phyloP scores from a whole-genome alignment of 1,139 yeast genomes.

The Pneumocystis sp. region DNA sequence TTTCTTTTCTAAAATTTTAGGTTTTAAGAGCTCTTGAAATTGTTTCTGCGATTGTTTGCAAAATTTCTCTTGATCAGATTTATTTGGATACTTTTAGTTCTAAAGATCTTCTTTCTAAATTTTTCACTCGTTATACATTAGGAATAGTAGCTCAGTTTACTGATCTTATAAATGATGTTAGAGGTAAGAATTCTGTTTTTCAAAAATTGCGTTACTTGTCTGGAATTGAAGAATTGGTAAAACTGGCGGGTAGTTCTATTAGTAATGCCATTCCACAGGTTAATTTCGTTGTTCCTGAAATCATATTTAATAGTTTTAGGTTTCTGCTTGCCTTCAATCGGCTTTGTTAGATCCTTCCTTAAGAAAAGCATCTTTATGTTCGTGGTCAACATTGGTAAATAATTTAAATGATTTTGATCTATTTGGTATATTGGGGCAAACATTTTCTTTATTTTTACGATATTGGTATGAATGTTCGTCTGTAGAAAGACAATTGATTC shows the following conservation, averaged over 20 bases:
- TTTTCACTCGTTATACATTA: slow-evolving; percentile 45
- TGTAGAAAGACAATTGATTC: slow-evolving; percentile 35
- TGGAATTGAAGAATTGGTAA: slow-evolving; percentile 57
- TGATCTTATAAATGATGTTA: slow-evolving; percentile 58
- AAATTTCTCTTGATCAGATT: not conserved
- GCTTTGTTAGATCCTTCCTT: slow-evolving; percentile 52
- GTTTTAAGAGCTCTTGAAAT: slow-evolving; percentile 1
- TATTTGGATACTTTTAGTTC: not conserved
- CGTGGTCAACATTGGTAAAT: slow-evolving; percentile 48
- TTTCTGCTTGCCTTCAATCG: slow-evolving; percentile 73
- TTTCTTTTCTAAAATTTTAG: slow-evolving; percentile 15
- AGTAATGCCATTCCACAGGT: slow-evolving; percentile 62
- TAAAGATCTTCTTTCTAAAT: slow-evolving; percentile 10
- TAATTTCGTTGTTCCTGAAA: not conserved
- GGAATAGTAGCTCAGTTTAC: slow-evolving; percentile 72
- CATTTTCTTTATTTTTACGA: slow-evolving; percentile 47
- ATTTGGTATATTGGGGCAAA: slow-evolving; percentile 38
- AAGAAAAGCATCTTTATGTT: slow-evolving; percentile 46
- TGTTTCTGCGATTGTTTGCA: slow-evolving; percentile 1
- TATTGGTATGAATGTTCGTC: slow-evolving; percentile 41
- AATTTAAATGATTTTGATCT: slow-evolving; percentile 40
- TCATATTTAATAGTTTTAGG: slow-evolving; percentile 23
- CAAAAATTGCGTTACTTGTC: slow-evolving; percentile 59
- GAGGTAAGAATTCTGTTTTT: slow-evolving; percentile 54
- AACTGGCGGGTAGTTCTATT: slow-evolving; percentile 45